Evolutionary conservation across 768 basidiomycete genomes (phyloP).

Genomic region (Leccinum incarnatum): DNA sequence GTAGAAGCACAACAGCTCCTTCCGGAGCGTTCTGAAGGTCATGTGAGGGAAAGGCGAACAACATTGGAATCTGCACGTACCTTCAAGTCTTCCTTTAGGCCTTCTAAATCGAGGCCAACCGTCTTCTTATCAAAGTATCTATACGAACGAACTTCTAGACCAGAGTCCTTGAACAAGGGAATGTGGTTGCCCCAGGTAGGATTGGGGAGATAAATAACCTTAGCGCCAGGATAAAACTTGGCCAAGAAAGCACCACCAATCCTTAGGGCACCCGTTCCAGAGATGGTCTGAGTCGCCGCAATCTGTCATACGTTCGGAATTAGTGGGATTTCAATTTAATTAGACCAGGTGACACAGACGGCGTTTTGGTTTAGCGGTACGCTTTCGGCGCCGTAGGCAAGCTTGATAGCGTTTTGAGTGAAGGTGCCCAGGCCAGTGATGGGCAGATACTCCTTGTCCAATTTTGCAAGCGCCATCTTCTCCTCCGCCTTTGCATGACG

Average conservation of each 20-base stretch:
- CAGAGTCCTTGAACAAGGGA: constrained; percentile 90
- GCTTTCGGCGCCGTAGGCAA: constrained; percentile 88
- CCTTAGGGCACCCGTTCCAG: constrained; percentile 95
- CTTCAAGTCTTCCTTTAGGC: constrained; percentile 83
- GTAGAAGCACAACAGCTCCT: constrained; percentile 82
- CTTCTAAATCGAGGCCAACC: constrained; percentile 88
- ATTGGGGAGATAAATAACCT: constrained; percentile 85
- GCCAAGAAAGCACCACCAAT: constrained; percentile 92
- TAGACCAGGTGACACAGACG: constrained; percentile 44
- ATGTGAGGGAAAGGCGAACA: constrained; percentile 12
- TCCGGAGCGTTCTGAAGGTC: constrained; percentile 59
- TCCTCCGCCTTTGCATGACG: constrained; percentile 64
- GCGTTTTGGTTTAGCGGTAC: constrained; percentile 65
- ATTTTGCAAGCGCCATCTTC: constrained; percentile 55
- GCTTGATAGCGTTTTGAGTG: constrained; percentile 80
- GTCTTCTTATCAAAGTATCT: constrained; percentile 93
- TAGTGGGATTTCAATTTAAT: not conserved
- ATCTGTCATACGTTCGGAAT: constrained; percentile 45
- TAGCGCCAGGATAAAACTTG: constrained; percentile 82
- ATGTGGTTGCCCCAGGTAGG: constrained; percentile 99
- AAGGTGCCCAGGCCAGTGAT: constrained; percentile 90
- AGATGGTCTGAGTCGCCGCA: constrained; percentile 89
- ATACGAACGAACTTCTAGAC: constrained; percentile 89
- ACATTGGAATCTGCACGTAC: constrained; percentile 40
- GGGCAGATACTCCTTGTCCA: constrained; percentile 95